These are phyloP conservation scores for Penicillium sp. DNA, from an alignment of 2,329 filamentous ascomycete genomes.

Conservation along the genomic window DNA sequence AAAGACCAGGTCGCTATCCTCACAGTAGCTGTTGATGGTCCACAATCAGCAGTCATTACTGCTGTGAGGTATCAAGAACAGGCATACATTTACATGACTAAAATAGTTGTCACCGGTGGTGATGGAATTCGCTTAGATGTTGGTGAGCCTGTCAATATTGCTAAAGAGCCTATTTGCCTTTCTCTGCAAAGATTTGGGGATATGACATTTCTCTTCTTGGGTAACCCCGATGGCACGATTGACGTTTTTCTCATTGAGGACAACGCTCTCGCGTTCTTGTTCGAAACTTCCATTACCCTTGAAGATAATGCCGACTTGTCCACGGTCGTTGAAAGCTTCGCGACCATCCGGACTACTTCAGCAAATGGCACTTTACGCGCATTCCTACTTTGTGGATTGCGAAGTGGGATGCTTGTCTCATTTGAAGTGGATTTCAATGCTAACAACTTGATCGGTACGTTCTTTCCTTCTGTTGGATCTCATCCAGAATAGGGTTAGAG, in stretches of 20 bases:
- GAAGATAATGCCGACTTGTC: constrained; percentile 28
- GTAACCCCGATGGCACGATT: constrained; percentile 40
- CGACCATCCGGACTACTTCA: constrained; percentile 22
- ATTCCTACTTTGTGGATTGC: constrained; percentile 46
- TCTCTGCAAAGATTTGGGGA: constrained; percentile 29
- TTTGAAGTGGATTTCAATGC: constrained; percentile 30
- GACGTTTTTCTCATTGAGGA: constrained; percentile 29
- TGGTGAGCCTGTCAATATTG: constrained; percentile 23
- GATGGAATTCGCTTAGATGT: constrained; percentile 22
- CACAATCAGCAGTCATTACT: constrained; percentile 28
- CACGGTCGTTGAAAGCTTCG: constrained; percentile 37
- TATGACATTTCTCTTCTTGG: constrained; percentile 37
- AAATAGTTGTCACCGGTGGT: constrained; percentile 16
- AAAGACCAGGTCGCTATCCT: constrained; percentile 24
- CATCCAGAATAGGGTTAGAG: background rate
- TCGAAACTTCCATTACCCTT: constrained; percentile 26
- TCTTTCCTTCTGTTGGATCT: background rate
- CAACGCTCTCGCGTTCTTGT: constrained; percentile 21
- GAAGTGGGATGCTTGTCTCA: constrained; percentile 45
- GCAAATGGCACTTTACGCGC: constrained; percentile 11
- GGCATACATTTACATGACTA: constrained; percentile 31
- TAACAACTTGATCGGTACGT: constrained; percentile 29
- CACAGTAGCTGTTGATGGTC: constrained; percentile 31
- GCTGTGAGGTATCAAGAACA: constrained; percentile 27
- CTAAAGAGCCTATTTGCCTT: constrained; percentile 40